Conservation (phyloP, 78 protist species). For the Planoprotostelium fungivorum region DNA sequence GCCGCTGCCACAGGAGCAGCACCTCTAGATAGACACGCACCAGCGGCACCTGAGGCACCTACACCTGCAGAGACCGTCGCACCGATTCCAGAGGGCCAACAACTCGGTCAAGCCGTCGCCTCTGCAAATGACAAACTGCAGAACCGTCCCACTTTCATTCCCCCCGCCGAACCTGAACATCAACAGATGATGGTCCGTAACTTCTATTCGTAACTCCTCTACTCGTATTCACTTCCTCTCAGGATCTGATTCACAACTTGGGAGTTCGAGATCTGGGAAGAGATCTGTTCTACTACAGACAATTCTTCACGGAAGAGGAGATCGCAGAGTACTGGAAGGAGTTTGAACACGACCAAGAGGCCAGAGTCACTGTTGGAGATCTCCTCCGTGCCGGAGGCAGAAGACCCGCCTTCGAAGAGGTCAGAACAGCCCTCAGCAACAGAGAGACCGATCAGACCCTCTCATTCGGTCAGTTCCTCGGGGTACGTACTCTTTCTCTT, state of each 20-base stretch:
- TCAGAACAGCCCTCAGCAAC: neutral
- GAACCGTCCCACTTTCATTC: neutral
- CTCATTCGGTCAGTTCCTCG: neutral
- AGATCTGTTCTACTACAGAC: neutral
- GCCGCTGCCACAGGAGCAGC: neutral
- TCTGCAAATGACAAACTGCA: neutral
- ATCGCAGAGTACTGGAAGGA: neutral
- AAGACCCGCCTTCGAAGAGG: neutral
- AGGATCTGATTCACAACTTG: neutral
- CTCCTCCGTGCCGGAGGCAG: neutral
- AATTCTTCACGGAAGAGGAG: neutral
- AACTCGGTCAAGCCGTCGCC: neutral
- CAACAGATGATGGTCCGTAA: neutral
- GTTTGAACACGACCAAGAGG: neutral
- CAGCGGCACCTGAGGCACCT: neutral
- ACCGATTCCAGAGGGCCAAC: neutral
- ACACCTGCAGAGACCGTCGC: neutral
- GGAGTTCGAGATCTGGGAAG: neutral
- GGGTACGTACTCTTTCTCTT: neutral
- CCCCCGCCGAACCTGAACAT: neutral
- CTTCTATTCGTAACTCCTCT: neutral
- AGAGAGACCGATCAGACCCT: neutral
- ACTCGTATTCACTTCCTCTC: neutral
- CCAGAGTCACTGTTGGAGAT: neutral
- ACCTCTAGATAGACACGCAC: neutral